phyloP scores from a whole-genome alignment of 768 basidiomycete species.

The Hygrophoropsis aurantiaca region DNA sequence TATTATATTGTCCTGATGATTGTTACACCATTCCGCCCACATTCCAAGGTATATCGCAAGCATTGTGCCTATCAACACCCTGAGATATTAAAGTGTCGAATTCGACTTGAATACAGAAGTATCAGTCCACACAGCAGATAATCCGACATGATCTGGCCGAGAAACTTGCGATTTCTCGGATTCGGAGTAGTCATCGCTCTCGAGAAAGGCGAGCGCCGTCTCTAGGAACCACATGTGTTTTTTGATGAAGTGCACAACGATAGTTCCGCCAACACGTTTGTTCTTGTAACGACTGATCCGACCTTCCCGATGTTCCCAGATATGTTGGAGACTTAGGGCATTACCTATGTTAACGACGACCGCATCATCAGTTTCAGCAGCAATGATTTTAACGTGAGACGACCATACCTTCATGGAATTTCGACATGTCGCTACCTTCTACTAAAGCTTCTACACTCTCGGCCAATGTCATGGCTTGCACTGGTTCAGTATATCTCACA shows the following conservation, averaged over 20 bases:
- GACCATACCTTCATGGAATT: conserved; percentile 57
- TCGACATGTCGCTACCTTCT: conserved; percentile 87
- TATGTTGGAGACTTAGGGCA: conserved; percentile 58
- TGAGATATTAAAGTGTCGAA: neutral
- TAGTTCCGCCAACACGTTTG: conserved; percentile 83
- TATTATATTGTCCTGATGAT: neutral
- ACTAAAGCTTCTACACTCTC: conserved; percentile 90
- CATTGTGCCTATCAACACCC: neutral
- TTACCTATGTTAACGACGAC: conserved; percentile 40
- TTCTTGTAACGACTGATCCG: conserved; percentile 61
- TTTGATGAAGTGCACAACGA: conserved; percentile 97
- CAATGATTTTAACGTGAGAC: neutral
- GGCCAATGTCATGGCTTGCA: conserved; percentile 58
- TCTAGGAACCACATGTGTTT: conserved; percentile 96
- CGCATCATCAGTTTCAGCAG: neutral
- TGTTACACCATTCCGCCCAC: no score
- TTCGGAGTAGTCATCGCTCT: conserved; percentile 71
- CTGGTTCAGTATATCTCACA: conserved; percentile 67
- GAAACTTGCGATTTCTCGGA: conserved; percentile 19
- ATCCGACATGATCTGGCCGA: conserved; percentile 15
- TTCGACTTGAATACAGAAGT: conserved; percentile 15
- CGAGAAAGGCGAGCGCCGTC: conserved; percentile 84
- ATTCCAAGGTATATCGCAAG: neutral
- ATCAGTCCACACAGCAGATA: conserved; percentile 31
- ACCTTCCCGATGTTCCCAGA: conserved; percentile 76